phyloP scores from a whole-genome alignment of 371 early-diverging fungal genomes.

The Nematocida homosporus region DNA sequence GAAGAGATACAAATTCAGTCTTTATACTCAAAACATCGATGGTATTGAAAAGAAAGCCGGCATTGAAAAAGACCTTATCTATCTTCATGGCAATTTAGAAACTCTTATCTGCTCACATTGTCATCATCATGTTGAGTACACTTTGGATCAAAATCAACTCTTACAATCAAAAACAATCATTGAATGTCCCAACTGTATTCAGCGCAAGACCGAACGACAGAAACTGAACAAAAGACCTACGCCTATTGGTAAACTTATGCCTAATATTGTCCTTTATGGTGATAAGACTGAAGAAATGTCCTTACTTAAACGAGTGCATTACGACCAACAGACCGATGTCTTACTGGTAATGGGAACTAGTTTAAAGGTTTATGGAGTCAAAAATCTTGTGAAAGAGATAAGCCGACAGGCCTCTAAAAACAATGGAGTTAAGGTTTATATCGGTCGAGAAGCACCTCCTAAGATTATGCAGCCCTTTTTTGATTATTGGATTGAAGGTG shows the following conservation, averaged over 20 bases:
- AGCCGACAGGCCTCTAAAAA: slow-evolving; percentile 34
- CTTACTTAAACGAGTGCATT: slow-evolving; percentile 72
- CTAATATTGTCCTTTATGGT: slow-evolving; percentile 92
- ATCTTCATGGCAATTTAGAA: slow-evolving; percentile 67
- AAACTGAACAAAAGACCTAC: slow-evolving; percentile 71
- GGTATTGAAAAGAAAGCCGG: slow-evolving; percentile 84
- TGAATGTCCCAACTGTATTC: slow-evolving; percentile 72
- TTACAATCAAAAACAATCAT: slow-evolving; percentile 56
- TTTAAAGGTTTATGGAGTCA: slow-evolving; percentile 84
- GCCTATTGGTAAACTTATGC: slow-evolving; percentile 70
- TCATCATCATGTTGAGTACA: slow-evolving; percentile 53
- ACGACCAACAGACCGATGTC: slow-evolving; percentile 75
- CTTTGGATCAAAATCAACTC: slow-evolving; percentile 12
- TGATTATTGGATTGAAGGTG: slow-evolving; percentile 67
- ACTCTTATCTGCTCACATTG: slow-evolving; percentile 60
- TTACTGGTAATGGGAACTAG: slow-evolving; percentile 93
- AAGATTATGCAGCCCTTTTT: slow-evolving; percentile 61
- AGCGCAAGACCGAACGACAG: slow-evolving; percentile 69
- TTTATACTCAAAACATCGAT: slow-evolving; percentile 96
- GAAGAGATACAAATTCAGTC: slow-evolving; percentile 76
- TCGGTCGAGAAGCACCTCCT: slow-evolving; percentile 60
- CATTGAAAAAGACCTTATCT: slow-evolving; percentile 68
- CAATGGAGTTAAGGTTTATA: slow-evolving; percentile 59
- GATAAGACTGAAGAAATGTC: slow-evolving; percentile 74
- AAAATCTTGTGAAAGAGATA: slow-evolving; percentile 77